Evolutionary conservation across 768 basidiomycete species (phyloP).

Genomic region (Neoboletus subvelutipes): DNA sequence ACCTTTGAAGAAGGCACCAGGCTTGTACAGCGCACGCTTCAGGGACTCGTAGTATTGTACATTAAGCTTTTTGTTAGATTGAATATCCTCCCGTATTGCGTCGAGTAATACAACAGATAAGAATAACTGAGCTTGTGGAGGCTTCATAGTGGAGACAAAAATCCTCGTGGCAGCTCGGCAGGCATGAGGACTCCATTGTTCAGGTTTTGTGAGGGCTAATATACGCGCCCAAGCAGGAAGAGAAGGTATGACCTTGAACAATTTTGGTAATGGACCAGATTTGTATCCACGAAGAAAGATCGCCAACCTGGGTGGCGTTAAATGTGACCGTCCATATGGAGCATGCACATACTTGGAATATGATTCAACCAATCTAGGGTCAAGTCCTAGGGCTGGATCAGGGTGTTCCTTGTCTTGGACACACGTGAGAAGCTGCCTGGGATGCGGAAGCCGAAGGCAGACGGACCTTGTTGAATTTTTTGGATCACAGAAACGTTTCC

Average conservation of each 20-base stretch:
- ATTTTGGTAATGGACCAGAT: constrained; percentile 91
- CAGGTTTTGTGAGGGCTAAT: constrained; percentile 87
- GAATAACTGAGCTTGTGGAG: constrained; percentile 89
- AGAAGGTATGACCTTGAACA: constrained; percentile 97
- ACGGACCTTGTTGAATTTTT: constrained; percentile 58
- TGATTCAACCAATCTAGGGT: constrained; percentile 89
- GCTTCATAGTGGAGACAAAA: constrained; percentile 96
- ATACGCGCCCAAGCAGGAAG: constrained; percentile 95
- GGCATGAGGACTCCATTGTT: constrained; percentile 95
- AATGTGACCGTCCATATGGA: not conserved
- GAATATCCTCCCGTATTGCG: constrained; percentile 86
- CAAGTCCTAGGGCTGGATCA: constrained; percentile 84
- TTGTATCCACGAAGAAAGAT: constrained; percentile 84
- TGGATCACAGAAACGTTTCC: constrained; percentile 54
- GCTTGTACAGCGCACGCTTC: constrained; percentile 92
- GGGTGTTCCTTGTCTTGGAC: constrained; percentile 49
- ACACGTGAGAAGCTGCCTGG: constrained; percentile 5
- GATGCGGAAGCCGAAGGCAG: not conserved
- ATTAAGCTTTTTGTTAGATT: constrained; percentile 81
- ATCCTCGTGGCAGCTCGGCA: constrained; percentile 92
- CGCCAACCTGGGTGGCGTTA: constrained; percentile 63
- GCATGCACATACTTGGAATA: constrained; percentile 78
- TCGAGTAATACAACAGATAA: constrained; percentile 89
- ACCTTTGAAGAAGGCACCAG: constrained; percentile 97
- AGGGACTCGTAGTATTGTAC: constrained; percentile 94